These are phyloP conservation scores for Piper betle DNA, from an alignment of 164 flowering plant genomes.

Conservation along the genomic window DNA sequence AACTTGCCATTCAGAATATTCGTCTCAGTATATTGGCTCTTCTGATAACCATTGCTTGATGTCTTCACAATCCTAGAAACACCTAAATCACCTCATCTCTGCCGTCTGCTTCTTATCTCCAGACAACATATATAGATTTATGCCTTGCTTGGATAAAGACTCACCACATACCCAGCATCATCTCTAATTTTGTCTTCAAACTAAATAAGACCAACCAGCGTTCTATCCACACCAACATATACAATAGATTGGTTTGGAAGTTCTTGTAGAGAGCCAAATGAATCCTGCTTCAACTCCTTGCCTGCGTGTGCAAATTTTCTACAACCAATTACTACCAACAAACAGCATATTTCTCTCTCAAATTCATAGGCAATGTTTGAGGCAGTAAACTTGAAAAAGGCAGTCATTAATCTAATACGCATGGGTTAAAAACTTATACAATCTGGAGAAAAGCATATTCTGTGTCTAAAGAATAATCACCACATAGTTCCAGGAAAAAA, in stretches of 20 bases:
- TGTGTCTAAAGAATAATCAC: background rate
- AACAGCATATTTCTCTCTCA: no score
- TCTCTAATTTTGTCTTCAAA: conserved; percentile 90
- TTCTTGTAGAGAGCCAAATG: conserved; percentile 41
- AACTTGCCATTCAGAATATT: conserved; percentile 35
- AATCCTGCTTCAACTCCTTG: conserved; percentile 51
- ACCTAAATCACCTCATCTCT: conserved; percentile 53
- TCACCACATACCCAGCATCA: conserved; percentile 71
- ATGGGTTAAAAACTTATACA: background rate
- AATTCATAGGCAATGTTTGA: no score
- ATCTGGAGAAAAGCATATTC: background rate
- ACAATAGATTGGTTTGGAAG: conserved; percentile 63
- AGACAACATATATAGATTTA: conserved; percentile 71
- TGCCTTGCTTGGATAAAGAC: conserved; percentile 53
- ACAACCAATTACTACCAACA: no score
- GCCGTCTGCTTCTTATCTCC: conserved; percentile 83
- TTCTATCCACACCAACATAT: conserved; percentile 70
- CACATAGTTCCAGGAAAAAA: no score
- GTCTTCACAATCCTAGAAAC: background rate
- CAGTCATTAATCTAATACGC: background rate
- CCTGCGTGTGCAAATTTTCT: conserved; percentile 24
- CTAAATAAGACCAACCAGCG: conserved; percentile 74
- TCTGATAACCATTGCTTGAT: no score
- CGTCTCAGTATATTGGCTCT: background rate
- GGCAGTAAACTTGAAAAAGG: background rate